A percentile compares a stretch with the other conserved stretches of the same genome.
These are phyloP conservation scores for Ogataea polymorpha DNA, from an alignment of 805 yeast species.

Conservation along the genomic window DNA sequence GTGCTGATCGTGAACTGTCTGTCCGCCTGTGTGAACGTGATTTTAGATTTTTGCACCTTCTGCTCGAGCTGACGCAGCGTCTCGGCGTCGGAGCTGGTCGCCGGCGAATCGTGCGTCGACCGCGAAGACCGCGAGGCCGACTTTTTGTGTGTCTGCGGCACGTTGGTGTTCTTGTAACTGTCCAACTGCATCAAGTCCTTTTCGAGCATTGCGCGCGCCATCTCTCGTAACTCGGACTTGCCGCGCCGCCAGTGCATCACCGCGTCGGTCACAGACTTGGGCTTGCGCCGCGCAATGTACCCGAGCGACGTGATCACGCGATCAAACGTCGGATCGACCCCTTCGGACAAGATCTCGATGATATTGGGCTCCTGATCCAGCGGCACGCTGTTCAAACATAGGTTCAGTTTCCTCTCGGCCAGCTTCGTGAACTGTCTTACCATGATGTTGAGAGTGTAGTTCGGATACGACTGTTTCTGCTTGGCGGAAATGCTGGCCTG, in stretches of 20 bases:
- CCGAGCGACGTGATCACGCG: constrained; percentile 83
- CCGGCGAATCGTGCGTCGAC: constrained; percentile 13
- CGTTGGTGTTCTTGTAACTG: constrained; percentile 14
- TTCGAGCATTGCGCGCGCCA: constrained; percentile 54
- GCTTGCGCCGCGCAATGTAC: constrained; percentile 82
- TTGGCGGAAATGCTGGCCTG: constrained; percentile 43
- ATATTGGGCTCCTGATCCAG: constrained; percentile 74
- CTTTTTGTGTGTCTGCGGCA: constrained; percentile 21
- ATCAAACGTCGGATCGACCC: constrained; percentile 84
- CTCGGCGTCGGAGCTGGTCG: constrained; percentile 10
- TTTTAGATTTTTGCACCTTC: constrained; percentile 44
- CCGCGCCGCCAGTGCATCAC: constrained; percentile 98
- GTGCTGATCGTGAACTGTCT: constrained; percentile 83
- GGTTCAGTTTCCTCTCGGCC: constrained; percentile 81
- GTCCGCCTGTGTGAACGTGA: constrained; percentile 78
- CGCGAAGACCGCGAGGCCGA: constrained; percentile 23
- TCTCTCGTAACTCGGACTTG: constrained; percentile 79
- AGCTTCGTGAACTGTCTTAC: constrained; percentile 94
- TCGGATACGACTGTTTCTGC: constrained; percentile 61
- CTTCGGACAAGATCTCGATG: constrained; percentile 74
- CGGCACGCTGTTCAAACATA: constrained; percentile 64
- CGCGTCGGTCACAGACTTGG: constrained; percentile 94
- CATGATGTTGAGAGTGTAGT: constrained; percentile 88
- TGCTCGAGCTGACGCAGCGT: constrained; percentile 21
- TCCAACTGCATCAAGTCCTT: constrained; percentile 31